Base-by-base conservation (phyloP, 2,329 filamentous ascomycete species). In the Fusarium denticulatum region DNA sequence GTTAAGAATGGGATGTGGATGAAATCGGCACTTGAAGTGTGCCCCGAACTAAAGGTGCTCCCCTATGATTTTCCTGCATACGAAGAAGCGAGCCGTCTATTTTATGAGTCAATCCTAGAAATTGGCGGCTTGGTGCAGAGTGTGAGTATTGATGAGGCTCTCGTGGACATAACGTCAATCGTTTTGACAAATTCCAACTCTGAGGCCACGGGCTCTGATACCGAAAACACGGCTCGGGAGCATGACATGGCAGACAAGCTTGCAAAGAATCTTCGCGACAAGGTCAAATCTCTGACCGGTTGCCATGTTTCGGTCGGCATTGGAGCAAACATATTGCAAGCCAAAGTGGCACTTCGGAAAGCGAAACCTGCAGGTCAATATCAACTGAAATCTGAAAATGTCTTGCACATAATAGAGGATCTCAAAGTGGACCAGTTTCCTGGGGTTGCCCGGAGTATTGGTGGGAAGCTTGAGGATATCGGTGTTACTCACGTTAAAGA, bases 1-100 rank as follows among this genome's bases (percentile, higher is more conserved):
- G 88, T 99, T 61, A 97, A 95, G 80, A 99, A 99, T 76, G 97
- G 97, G 42, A 99, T 98, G 96, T 99, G 97, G 96, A 98, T 99
- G 96, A 97, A 96, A 80, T 88, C 89, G 39, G 96, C 96, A 0
- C 86, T 92, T 67, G 92, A 96, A 74, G 82, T 96, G 24, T 99
- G 95, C 79, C 92, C 96, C 1, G 90, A 94, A 28, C 85, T 99
- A 24, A 95, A 97, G 75, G 91, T 98, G 4, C 80, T 99, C n/a
- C 94, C 95, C 0, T 99, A 99, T 77, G 95, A 99, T 79, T 99
- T 98, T 79, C 92, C 93, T 5, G 96, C 91, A 0, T 99, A 99
- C 76, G 96, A 99, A 84, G 93, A 95, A 67, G 94, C 95, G 3
- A 99, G 96, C 78, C 88, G 90, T 63, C 87, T 90, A 6, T 99